Percentiles rank a stretch among this genome's conserved stretches.
These are phyloP conservation scores for Hygrocybe coccinea DNA, from an alignment of 768 basidiomycete species.

Conservation along the genomic window DNA sequence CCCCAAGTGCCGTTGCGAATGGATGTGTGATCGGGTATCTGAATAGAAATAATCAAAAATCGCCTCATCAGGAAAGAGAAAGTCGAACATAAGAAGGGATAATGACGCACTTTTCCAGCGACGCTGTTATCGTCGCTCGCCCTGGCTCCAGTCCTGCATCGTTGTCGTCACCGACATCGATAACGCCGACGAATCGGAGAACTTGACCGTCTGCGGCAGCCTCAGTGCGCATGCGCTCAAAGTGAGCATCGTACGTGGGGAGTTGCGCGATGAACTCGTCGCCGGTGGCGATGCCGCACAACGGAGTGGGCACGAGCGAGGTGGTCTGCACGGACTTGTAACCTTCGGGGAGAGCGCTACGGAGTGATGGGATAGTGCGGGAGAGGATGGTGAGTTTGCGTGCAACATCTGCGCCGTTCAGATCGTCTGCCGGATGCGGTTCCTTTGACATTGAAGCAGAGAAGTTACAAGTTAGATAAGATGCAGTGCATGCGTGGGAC, in stretches of 20 bases:
- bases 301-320: conserved; percentile 77
- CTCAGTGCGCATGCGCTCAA: conserved; percentile 68
- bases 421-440: conserved; percentile 94
- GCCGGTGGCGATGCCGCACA: conserved; percentile 64
- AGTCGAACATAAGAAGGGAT: conserved; percentile 7
- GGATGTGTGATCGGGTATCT: conserved; percentile 89
- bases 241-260: conserved; percentile 77
- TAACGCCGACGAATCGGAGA: conserved; percentile 88
- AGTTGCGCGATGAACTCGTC: conserved; percentile 79
- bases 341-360: conserved; percentile 30
- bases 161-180: conserved; percentile 51
- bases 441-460: conserved; percentile 49
- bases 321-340: conserved; percentile 75
- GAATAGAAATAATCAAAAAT: neutral
- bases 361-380: conserved; percentile 56
- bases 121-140: conserved; percentile 70
- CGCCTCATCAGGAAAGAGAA: neutral
- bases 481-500: neutral
- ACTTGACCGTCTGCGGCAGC: conserved; percentile 80
- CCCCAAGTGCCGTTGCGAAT: conserved; percentile 92
- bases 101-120: conserved; percentile 71
- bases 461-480: neutral
- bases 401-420: conserved; percentile 95
- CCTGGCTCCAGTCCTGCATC: no score
- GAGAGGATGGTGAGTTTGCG: conserved; percentile 95